phyloP scores from a whole-genome alignment of 192 early-diverging fungal species.

The Backusella parvicylindrica region DNA sequence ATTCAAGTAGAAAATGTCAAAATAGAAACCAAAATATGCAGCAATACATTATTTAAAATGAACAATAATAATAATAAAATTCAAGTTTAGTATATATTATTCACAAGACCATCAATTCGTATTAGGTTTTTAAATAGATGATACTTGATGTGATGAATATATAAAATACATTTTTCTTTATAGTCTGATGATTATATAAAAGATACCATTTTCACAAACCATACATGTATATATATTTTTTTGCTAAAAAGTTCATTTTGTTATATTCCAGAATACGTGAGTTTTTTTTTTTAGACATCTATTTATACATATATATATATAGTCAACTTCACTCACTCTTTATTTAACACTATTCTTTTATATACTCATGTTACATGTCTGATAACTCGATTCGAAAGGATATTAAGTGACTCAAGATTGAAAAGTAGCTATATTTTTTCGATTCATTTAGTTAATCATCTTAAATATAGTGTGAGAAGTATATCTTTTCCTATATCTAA shows the following conservation, averaged over 20 bases:
- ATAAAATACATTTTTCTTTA: background rate
- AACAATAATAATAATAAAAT: too few species aligned
- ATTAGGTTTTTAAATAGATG: background rate
- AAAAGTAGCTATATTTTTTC: background rate
- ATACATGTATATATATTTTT: background rate
- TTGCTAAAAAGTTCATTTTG: background rate
- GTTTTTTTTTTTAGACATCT: too few species aligned
- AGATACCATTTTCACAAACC: background rate
- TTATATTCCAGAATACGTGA: background rate
- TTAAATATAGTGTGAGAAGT: background rate
- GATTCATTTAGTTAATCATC: background rate
- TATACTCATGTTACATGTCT: background rate
- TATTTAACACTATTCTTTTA: too few species aligned
- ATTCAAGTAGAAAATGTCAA: background rate
- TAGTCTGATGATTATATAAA: background rate
- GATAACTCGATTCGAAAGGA: background rate
- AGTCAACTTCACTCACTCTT: background rate
- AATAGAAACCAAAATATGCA: background rate
- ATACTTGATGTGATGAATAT: background rate
- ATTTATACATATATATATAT: background rate
- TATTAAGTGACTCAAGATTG: background rate
- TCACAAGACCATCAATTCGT: too few species aligned
- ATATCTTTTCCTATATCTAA: background rate
- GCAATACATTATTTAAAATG: too few species aligned
- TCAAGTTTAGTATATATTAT: too few species aligned